Percentiles rank a stretch among this genome's conserved stretches.
phyloP scores from a whole-genome alignment of 2,329 filamentous ascomycete species.

The Erysiphe pisi region DNA sequence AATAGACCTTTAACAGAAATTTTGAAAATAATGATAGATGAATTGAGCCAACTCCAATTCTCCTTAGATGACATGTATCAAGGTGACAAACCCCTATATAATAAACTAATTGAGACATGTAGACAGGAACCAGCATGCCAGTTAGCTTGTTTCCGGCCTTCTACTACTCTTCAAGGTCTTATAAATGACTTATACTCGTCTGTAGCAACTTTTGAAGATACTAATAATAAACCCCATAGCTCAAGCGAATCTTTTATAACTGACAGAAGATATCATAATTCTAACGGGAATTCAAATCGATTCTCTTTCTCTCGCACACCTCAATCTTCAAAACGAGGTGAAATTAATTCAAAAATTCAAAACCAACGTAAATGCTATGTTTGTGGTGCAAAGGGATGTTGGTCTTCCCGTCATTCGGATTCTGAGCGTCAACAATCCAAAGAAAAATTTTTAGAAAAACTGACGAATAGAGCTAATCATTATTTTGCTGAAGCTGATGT shows the following conservation, averaged over 20 bases:
- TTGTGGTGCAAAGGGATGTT: neutral
- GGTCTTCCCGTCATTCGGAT: neutral
- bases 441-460: neutral
- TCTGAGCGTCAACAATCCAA: neutral
- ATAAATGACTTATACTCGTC: neutral
- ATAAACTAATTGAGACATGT: too few relatives aligned
- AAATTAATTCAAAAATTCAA: neutral
- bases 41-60: too few relatives aligned
- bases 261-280: slow-evolving; percentile 17
- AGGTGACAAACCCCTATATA: too few relatives aligned
- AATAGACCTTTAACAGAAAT: too few relatives aligned
- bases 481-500: too few relatives aligned
- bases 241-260: neutral
- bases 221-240: neutral
- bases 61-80: too few relatives aligned
- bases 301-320: too few relatives aligned
- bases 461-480: neutral
- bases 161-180: neutral
- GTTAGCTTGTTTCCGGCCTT: neutral
- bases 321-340: too few relatives aligned
- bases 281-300: too few relatives aligned
- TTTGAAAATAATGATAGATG: too few relatives aligned
- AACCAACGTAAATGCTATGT: neutral
- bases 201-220: neutral
- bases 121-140: too few relatives aligned